Evolutionary conservation across 164 flowering plant genomes (phyloP).

Genomic region (Amborella trichopoda): DNA sequence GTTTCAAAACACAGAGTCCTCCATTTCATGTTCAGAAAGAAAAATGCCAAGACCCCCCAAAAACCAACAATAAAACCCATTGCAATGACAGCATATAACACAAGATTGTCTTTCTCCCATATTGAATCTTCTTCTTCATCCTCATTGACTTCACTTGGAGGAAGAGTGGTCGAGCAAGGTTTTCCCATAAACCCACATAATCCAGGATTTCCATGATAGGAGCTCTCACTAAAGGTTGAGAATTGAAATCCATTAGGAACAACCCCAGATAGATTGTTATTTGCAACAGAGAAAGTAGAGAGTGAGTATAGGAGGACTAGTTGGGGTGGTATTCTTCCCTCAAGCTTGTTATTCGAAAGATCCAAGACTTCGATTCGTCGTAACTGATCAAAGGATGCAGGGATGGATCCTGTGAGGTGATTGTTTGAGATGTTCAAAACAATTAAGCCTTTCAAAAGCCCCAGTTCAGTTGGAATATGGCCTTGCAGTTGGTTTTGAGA

Average conservation of each 20-base stretch:
- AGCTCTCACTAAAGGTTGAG: not conserved
- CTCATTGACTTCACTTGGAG: not conserved
- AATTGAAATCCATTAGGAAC: not conserved
- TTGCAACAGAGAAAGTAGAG: constrained; percentile 1
- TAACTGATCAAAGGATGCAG: constrained; percentile 1
- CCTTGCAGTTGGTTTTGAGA: constrained; percentile 3
- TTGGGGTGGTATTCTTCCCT: constrained; percentile 3
- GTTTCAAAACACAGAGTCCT: no score
- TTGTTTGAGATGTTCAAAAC: constrained; percentile 6
- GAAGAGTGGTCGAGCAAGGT: no score
- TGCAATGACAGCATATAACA: not conserved
- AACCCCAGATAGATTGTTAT: constrained; percentile 3
- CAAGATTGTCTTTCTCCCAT: no score
- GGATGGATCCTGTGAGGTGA: constrained; percentile 1
- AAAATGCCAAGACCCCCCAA: no score
- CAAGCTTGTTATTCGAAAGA: constrained; percentile 3
- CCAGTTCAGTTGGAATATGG: constrained; percentile 3
- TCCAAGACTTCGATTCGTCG: constrained; percentile 2
- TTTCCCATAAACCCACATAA: constrained; percentile 6
- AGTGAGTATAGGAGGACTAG: not conserved
- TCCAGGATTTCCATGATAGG: not conserved
- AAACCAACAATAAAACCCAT: not conserved
- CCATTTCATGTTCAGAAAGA: no score
- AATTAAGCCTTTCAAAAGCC: not conserved
- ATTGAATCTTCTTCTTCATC: not conserved